A percentile compares a stretch with the other conserved stretches of the same genome.
phyloP scores from a whole-genome alignment of 805 yeast genomes.

The Starmerella etchellsii region DNA sequence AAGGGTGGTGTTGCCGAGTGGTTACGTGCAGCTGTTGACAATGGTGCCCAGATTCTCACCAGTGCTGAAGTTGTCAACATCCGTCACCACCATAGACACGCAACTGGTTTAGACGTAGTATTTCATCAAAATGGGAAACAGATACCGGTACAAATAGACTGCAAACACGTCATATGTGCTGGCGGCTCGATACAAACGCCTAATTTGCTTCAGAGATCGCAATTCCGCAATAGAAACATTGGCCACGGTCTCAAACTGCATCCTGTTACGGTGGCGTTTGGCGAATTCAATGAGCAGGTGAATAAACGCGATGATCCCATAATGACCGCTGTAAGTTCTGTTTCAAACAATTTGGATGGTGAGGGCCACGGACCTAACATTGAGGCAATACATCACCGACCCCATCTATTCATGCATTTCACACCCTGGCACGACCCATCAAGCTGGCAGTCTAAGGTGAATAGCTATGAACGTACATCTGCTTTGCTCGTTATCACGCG shows the following conservation, averaged over 20 bases:
- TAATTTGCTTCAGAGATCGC: conserved; percentile 34
- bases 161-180: conserved; percentile 34
- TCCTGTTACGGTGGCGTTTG: conserved; percentile 34
- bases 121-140: conserved; percentile 18
- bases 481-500: conserved; percentile 36
- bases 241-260: conserved; percentile 41
- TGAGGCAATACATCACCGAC: conserved; percentile 39
- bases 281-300: conserved; percentile 30
- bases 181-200: conserved; percentile 43
- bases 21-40: conserved; percentile 36
- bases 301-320: conserved; percentile 35
- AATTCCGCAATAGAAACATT: conserved; percentile 39
- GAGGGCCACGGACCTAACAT: conserved; percentile 41
- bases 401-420: conserved; percentile 30
- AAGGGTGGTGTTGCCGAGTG: conserved; percentile 41
- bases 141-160: conserved; percentile 26
- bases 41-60: conserved; percentile 37
- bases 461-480: conserved; percentile 31
- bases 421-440: conserved; percentile 32
- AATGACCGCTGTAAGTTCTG: conserved; percentile 37
- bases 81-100: conserved; percentile 33
- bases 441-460: conserved; percentile 26
- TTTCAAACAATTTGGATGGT: conserved; percentile 40
- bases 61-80: conserved; percentile 33
- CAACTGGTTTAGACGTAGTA: conserved; percentile 34